Conservation (phyloP, 148 eudicot genomes). For the Oxyria digyna region DNA sequence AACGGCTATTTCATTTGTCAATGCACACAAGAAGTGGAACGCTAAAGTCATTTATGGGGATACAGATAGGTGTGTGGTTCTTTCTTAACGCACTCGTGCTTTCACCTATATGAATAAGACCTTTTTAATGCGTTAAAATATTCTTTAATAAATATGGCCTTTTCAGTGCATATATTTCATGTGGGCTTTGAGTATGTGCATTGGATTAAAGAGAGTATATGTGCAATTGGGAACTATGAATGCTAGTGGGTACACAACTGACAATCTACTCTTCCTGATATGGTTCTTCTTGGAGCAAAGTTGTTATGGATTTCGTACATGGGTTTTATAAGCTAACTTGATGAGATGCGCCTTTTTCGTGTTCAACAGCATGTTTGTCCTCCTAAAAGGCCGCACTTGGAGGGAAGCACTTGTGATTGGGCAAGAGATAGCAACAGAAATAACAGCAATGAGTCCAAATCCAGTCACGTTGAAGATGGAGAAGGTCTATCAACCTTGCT, state of each 20-base stretch:
- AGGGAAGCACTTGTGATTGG: slow-evolving; percentile 70
- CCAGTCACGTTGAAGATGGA: slow-evolving; percentile 92
- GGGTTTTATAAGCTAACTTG: background rate
- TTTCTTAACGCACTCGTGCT: background rate
- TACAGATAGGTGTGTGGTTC: slow-evolving; percentile 62
- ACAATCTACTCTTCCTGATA: background rate
- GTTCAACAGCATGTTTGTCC: slow-evolving; percentile 94
- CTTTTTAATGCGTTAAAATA: background rate
- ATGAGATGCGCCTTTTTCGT: slow-evolving; percentile 10
- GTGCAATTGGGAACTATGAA: background rate
- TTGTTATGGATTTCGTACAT: background rate
- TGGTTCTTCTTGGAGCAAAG: background rate
- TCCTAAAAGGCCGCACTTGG: slow-evolving; percentile 62
- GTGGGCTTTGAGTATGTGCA: background rate
- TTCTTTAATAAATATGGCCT: background rate
- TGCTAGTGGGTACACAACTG: background rate
- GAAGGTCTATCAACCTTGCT: slow-evolving; percentile 88
- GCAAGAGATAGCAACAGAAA: slow-evolving; percentile 65
- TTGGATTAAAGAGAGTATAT: background rate
- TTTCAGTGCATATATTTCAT: background rate
- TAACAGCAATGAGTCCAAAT: slow-evolving; percentile 67
- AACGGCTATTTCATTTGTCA: slow-evolving; percentile 70
- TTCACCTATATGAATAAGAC: background rate
- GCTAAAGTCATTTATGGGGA: slow-evolving; percentile 92
- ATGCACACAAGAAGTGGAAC: slow-evolving; percentile 62